A percentile compares a stretch with the other conserved stretches of the same genome.
phyloP scores from a whole-genome alignment of 371 early-diverging fungal genomes.

The Syncephalis fuscata region DNA sequence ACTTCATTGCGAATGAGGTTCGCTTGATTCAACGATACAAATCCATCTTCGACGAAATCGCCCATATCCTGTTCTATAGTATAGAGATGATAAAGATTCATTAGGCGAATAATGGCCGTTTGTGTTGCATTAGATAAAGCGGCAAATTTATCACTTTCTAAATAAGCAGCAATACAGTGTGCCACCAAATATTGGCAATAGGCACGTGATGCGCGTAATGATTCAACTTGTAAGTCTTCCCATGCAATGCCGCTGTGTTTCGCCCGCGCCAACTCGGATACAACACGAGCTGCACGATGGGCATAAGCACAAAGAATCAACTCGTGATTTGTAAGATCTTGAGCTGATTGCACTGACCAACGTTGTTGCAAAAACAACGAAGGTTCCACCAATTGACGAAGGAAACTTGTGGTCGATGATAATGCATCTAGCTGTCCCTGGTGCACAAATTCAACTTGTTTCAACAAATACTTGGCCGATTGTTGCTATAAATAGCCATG shows the following conservation, averaged over 20 bases:
- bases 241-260: conserved; percentile 13
- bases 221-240: conserved; percentile 22
- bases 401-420: conserved; percentile 11
- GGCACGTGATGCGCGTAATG: conserved; percentile 13
- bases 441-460: too few species aligned
- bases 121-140: too few species aligned
- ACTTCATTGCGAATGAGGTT: conserved; percentile 21
- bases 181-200: too few species aligned
- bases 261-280: conserved; percentile 17
- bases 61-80: conserved; percentile 42
- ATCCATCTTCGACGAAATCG: conserved; percentile 38
- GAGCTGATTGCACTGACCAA: conserved; percentile 20
- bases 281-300: conserved; percentile 41
- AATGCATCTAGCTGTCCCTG: neutral
- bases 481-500: neutral
- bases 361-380: conserved; percentile 5
- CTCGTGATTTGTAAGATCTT: conserved; percentile 28
- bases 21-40: conserved; percentile 26
- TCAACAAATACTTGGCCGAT: neutral
- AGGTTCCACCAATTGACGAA: conserved; percentile 4
- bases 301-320: conserved; percentile 36
- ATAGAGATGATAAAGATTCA: conserved; percentile 18
- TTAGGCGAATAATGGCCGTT: conserved; percentile 9
- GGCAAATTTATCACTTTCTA: neutral
- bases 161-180: neutral